Base-by-base conservation (phyloP, 2,329 filamentous ascomycete species). In the Apiospora sp. region DNA sequence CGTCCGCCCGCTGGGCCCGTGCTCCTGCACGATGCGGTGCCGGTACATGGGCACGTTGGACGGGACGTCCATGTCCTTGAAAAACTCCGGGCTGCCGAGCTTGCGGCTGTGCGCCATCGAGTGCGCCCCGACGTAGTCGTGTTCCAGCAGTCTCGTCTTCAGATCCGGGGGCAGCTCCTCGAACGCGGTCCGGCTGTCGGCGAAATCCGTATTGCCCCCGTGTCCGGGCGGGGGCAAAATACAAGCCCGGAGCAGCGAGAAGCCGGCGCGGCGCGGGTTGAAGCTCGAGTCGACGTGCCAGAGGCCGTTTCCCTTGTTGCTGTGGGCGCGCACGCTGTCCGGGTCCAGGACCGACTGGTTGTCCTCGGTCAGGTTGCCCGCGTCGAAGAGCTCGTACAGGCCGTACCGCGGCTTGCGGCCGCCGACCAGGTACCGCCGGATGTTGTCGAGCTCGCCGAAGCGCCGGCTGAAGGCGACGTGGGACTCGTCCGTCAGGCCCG, bases 371-470 rank as follows among this genome's bases (percentile, higher is more conserved):
- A 90, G 80, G 77, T 91, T 91, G 70, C 86, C 83, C 0, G 87
- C 87, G 75, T 91, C 89, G 77, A 90, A 90, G 0, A 91, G 83
- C 77, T 90, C 86, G 58, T 84, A 80, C 73, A 86, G 83, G 1
- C 79, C 76, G 74, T 87, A 85, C 27, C 88, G 85, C 72, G 85
- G 82, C 75, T 84, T 83, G 64, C 86, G 83, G 61, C 86, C 84
- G 22, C 85, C 81, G 1, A 79, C 80, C 10, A 86, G 80, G 79
- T 87, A 90, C 0, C 85, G 87, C 24, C 80, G 84, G 44, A 89
- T 83, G 76, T 89, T 86, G 79, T 91, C 88, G 0, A 90, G 84
- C 30, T 88, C 86, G 27, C 88, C 89, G 73, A 91, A 86, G 1
- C 81, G 82, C 2, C 76, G 75, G 22, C 86, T 84, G 77, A 91